Conservation (phyloP, 2,329 filamentous ascomycete genomes). For the Colletotrichum truncatum region DNA sequence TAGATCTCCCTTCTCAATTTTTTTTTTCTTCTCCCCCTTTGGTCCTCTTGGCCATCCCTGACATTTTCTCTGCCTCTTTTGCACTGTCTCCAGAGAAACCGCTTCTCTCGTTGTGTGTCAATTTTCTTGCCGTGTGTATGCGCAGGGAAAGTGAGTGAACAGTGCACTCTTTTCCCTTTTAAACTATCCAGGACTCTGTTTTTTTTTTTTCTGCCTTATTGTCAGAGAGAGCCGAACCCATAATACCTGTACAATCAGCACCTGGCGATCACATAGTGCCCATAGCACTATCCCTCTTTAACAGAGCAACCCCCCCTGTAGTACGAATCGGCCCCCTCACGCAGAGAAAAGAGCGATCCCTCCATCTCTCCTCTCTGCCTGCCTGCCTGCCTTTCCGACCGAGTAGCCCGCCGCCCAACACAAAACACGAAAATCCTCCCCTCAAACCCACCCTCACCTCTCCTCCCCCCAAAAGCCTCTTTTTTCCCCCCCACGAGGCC, state of each 20-base stretch:
- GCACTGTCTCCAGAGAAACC: background rate
- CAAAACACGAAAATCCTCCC: slow-evolving; percentile 34
- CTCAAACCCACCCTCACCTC: slow-evolving; percentile 31
- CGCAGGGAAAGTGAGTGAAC: background rate
- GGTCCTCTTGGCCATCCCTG: slow-evolving; percentile 26
- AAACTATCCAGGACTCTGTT: background rate
- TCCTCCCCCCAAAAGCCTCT: slow-evolving; percentile 24
- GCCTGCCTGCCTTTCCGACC: slow-evolving; percentile 29
- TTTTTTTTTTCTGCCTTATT: background rate
- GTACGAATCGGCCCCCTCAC: slow-evolving; percentile 26
- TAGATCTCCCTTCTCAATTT: slow-evolving; percentile 17
- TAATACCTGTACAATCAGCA: slow-evolving; percentile 20
- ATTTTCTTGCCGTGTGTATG: background rate
- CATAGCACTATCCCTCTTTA: slow-evolving; percentile 32
- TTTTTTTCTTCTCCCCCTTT: slow-evolving; percentile 24
- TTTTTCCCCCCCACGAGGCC: slow-evolving; percentile 22
- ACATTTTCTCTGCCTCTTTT: slow-evolving; percentile 15
- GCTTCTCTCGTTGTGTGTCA: background rate
- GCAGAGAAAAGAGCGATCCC: slow-evolving; percentile 26
- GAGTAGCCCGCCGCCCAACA: slow-evolving; percentile 33
- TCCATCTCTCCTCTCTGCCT: slow-evolving; percentile 22
- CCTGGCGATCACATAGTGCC: slow-evolving; percentile 29
- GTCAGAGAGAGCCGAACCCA: background rate
- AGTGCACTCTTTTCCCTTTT: background rate
- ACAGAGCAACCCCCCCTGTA: slow-evolving; percentile 24